A percentile compares a stretch with the other conserved stretches of the same genome.
These are phyloP conservation scores for Cercophora newfieldiana DNA, from an alignment of 495 filamentous ascomycete species.

Conservation along the genomic window DNA sequence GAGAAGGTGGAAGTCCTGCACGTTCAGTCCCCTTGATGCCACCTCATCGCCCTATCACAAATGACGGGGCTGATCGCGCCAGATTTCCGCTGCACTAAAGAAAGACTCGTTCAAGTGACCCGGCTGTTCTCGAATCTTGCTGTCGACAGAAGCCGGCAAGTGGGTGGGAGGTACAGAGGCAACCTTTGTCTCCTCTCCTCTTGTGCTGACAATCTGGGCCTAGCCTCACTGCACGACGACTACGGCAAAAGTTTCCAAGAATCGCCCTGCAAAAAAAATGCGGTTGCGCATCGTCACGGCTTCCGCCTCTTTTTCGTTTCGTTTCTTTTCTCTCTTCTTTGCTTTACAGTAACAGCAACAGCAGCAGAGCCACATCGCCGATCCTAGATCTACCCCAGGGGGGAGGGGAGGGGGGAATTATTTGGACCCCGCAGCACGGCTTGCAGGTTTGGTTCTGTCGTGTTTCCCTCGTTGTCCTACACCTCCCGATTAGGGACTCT, in stretches of 20 bases:
- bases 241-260: not conserved
- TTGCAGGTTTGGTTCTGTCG: not conserved
- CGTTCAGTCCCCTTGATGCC: conserved; percentile 7
- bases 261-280: not conserved
- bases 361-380: not conserved
- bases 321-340: not conserved
- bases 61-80: conserved; percentile 4
- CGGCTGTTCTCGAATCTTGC: not conserved
- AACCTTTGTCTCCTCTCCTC: not conserved
- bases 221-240: not conserved
- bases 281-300: not conserved
- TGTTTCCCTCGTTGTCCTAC: not conserved
- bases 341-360: not conserved
- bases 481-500: not conserved
- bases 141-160: not conserved
- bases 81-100: not conserved
- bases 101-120: not conserved
- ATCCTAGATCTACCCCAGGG: not conserved
- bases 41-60: conserved; percentile 17
- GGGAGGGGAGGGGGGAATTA: not conserved
- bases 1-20: conserved; percentile 5
- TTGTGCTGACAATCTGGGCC: not conserved
- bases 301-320: not conserved
- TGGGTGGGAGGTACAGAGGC: not conserved
- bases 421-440: not conserved